Percentiles rank a stretch among this genome's conserved stretches.
phyloP scores from a whole-genome alignment of 352 stramenopile genomes.

The Pythium brachiatum region DNA sequence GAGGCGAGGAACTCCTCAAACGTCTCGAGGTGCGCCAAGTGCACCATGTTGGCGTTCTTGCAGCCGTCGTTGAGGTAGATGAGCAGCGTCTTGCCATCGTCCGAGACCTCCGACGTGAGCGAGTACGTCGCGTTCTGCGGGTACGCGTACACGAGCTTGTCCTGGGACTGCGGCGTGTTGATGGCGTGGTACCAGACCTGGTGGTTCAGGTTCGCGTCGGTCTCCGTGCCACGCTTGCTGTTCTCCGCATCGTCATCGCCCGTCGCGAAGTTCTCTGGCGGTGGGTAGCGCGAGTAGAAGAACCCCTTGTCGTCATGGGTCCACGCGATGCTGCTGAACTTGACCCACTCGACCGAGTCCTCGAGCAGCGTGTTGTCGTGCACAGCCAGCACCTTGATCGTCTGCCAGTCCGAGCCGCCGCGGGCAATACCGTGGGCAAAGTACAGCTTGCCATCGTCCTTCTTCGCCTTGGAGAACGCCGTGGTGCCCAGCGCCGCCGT shows the following conservation, averaged over 20 bases:
- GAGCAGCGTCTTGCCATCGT: slow-evolving; percentile 76
- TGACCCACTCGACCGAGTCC: slow-evolving; percentile 86
- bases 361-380: slow-evolving; percentile 65
- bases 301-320: slow-evolving; percentile 82
- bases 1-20: slow-evolving; percentile 51
- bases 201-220: slow-evolving; percentile 73
- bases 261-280: slow-evolving; percentile 57
- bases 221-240: slow-evolving; percentile 73
- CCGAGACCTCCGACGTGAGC: slow-evolving; percentile 62
- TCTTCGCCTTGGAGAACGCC: slow-evolving; percentile 73
- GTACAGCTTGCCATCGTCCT: slow-evolving; percentile 62
- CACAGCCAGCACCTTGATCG: slow-evolving; percentile 81
- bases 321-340: slow-evolving; percentile 84
- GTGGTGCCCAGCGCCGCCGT: slow-evolving; percentile 65
- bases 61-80: slow-evolving; percentile 80
- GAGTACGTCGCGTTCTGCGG: slow-evolving; percentile 73
- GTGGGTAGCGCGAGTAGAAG: slow-evolving; percentile 83
- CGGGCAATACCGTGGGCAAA: slow-evolving; percentile 82
- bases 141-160: slow-evolving; percentile 78
- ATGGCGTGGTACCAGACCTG: slow-evolving; percentile 81
- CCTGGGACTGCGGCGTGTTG: slow-evolving; percentile 63
- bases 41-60: slow-evolving; percentile 90
- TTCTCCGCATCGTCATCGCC: slow-evolving; percentile 39
- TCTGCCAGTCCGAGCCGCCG: slow-evolving; percentile 86
- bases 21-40: slow-evolving; percentile 51